Evolutionary conservation across 495 filamentous ascomycete species (phyloP), one percentile per base, ranked within the genome.

Genomic region (Aspergillus wentii): DNA sequence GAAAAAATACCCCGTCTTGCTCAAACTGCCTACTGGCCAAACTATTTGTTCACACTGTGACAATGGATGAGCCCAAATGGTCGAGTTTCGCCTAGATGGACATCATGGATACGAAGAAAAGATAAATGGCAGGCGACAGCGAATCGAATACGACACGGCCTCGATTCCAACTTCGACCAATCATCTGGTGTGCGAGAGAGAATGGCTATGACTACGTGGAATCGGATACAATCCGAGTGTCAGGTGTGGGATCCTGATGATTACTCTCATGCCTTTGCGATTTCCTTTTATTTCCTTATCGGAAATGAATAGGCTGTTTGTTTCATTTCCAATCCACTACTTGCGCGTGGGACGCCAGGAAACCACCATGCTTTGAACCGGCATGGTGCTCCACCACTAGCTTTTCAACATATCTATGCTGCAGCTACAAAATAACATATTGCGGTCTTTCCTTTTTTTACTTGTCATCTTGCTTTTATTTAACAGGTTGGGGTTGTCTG

Each of bases 1-100:
- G 35, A 45, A 42, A 39, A 35, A 29, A 35, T 11, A 35, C 11
- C 17, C 33, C 33, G 14, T 35, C 21, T 37, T 37, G 8, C 20
- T n/a, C n/a, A n/a, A n/a, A n/a, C 37, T 49, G 43, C 44, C 44
- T 48, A 20, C 41, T 38, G 38, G 31, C 42, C 49, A 28, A 22
- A 44, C 41, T 46, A 31, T 43, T 43, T 38, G 40, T 44, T 41
- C 29, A 40, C 35, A 46, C 31, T 30, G 38, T 16, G 19, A 30
- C 28, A 30, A 43, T 45, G 38, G 41, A 40, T 45, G 41, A 17
- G 43, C 33, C 37, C 38, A 43, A 40, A 35, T 42, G 43, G 39
- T 21, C n/a, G n/a, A n/a, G n/a, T n/a, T n/a, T n/a, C n/a, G n/a
- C 30, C 26, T 43, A 40, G 43, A 42, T 22, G 31, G 43, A 49